phyloP scores from a whole-genome alignment of 306 rosid genomes.

The Cucurbita moschata region DNA sequence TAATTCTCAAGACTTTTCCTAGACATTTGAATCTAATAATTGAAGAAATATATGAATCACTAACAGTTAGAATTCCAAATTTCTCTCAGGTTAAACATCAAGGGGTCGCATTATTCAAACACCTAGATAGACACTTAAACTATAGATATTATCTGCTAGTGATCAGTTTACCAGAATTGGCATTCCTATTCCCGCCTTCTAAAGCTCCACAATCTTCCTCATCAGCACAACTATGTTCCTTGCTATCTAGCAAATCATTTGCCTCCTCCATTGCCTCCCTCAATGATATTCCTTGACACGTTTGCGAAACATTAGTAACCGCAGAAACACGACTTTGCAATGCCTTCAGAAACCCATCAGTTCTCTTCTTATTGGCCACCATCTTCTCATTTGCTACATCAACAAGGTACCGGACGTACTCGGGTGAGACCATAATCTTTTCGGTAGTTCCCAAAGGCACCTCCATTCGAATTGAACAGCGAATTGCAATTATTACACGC shows the following conservation, averaged over 20 bases:
- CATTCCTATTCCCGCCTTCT: conserved; percentile 15
- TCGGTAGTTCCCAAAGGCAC: conserved; percentile 55
- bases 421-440: conserved; percentile 48
- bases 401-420: conserved; percentile 56
- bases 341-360: conserved; percentile 49
- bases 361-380: conserved; percentile 62
- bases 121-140: background rate
- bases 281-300: background rate
- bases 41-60: background rate
- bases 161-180: conserved; percentile 31
- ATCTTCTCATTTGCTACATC: conserved; percentile 63
- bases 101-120: background rate
- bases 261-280: background rate
- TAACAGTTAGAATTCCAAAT: background rate
- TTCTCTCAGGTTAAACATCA: background rate
- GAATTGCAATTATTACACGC: conserved; percentile 78
- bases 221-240: conserved; percentile 11
- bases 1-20: background rate
- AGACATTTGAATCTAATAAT: background rate
- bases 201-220: background rate
- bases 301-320: conserved; percentile 1
- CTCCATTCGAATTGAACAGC: conserved; percentile 80
- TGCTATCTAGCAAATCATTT: background rate
- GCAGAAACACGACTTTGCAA: conserved; percentile 20
- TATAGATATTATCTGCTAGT: background rate